phyloP scores from a whole-genome alignment of 2,329 filamentous ascomycete species.

The Fusarium buharicum region DNA sequence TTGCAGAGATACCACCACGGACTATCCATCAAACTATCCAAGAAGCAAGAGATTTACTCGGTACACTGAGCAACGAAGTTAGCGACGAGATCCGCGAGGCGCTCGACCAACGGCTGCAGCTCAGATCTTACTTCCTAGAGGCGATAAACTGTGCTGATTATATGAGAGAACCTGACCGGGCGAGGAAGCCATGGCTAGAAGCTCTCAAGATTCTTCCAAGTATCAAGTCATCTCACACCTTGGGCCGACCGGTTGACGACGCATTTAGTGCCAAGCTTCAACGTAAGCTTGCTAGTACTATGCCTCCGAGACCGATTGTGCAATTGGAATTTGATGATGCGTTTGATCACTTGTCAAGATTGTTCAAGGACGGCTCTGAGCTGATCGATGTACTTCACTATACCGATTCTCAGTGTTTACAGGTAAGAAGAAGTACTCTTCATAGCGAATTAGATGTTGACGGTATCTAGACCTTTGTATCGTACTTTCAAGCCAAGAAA shows the following conservation, averaged over 20 bases:
- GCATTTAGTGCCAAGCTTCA: slow-evolving; percentile 93
- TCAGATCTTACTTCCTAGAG: slow-evolving; percentile 72
- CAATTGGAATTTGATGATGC: slow-evolving; percentile 78
- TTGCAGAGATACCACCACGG: slow-evolving; percentile 69
- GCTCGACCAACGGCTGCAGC: slow-evolving; percentile 71
- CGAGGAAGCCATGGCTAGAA: slow-evolving; percentile 62
- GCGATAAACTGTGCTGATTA: slow-evolving; percentile 62
- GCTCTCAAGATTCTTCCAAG: slow-evolving; percentile 62
- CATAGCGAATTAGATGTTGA: background rate
- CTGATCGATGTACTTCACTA: slow-evolving; percentile 75
- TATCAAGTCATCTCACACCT: slow-evolving; percentile 67
- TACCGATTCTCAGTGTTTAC: slow-evolving; percentile 72
- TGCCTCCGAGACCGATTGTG: slow-evolving; percentile 91
- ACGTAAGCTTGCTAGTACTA: slow-evolving; percentile 89
- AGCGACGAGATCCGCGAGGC: slow-evolving; percentile 61
- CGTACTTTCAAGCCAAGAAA: slow-evolving; percentile 78
- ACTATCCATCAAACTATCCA: slow-evolving; percentile 66
- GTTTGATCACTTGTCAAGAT: slow-evolving; percentile 71
- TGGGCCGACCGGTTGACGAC: slow-evolving; percentile 75
- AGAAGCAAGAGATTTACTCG: slow-evolving; percentile 64
- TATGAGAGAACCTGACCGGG: slow-evolving; percentile 58
- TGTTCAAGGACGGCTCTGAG: slow-evolving; percentile 79
- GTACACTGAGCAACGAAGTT: slow-evolving; percentile 53
- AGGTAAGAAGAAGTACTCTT: slow-evolving; percentile 60
- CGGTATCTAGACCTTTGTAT: slow-evolving; percentile 71